Base-by-base conservation (phyloP, 2,329 filamentous ascomycete species). In the Diplodia mutila region DNA sequence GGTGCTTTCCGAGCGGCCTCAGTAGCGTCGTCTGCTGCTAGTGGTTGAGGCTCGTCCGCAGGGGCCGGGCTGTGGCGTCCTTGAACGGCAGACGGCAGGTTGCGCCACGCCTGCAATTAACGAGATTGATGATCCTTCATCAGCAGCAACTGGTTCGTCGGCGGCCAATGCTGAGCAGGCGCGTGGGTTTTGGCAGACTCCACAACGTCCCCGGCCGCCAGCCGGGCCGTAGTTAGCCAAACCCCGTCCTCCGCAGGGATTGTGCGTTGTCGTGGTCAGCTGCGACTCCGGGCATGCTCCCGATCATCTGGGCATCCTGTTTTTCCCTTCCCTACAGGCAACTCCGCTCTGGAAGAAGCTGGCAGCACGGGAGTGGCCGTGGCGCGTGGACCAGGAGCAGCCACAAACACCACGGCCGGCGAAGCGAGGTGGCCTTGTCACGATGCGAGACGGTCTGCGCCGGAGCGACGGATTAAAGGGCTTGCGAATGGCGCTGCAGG, bases 191-290 rank as follows among this genome's bases (percentile, higher is more conserved):
- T 16, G 55, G 23, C 12, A 34, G 42, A 46, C 48, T 61, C 57
- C 27, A 61, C 39, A 61, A 61, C 39, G 23, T 21, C 18, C 32
- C 39, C 27, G 21, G 25, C 57, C 39, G 42, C 57, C 16, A 61
- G 55, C 23, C 54, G 54, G 32, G 54, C 54, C 34, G 34, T n/a
- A 7, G n/a, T n/a, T n/a, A n/a, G 34, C 11, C 21, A 21, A 32
- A 48, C 46, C 57, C 29, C 37, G n/a, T 48, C 57, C 39, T 32
- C 57, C 25, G 39, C 39, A 48, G 25, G 27, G 34, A 37, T 18
- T 23, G 42, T 63, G 59, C 59, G 59, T 63, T 52, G 59, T 51
- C 46, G 11, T 51, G 55, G 57, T 48, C 57, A 61, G 57, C 57
- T 61, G 57, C 42, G 39, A 42, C 39, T 25, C 34, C 34, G n/a